These are phyloP conservation scores for Agroathelia rolfsii DNA, from an alignment of 1,284 basidiomycete genomes.

Conservation along the genomic window DNA sequence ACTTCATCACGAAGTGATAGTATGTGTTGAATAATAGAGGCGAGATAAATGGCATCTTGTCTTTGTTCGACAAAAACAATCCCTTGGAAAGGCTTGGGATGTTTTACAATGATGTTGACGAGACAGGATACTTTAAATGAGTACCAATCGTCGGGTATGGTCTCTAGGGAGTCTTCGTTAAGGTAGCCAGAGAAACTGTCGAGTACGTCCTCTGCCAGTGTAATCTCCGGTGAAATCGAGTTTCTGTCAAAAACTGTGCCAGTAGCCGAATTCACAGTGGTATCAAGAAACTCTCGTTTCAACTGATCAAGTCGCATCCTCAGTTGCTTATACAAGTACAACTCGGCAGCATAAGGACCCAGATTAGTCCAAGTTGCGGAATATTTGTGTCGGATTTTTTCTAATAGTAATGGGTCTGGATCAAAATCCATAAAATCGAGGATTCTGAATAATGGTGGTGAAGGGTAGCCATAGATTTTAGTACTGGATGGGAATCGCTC, in stretches of 20 bases:
- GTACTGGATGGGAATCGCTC: slow-evolving; percentile 44
- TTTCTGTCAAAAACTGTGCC: too few relatives aligned
- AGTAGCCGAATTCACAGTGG: too few relatives aligned
- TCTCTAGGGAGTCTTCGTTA: too few relatives aligned
- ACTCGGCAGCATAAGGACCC: slow-evolving; percentile 46
- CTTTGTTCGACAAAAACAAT: slow-evolving; percentile 81
- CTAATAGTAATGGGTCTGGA: slow-evolving; percentile 39
- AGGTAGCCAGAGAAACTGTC: too few relatives aligned
- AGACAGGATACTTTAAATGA: slow-evolving; percentile 63
- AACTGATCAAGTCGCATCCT: too few relatives aligned
- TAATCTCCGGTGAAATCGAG: too few relatives aligned
- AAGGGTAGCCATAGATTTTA: slow-evolving; percentile 41
- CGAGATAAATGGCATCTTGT: slow-evolving; percentile 63
- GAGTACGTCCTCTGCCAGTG: too few relatives aligned
- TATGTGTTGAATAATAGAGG: slow-evolving; percentile 51
- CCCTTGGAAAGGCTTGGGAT: slow-evolving; percentile 56
- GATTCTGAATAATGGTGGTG: slow-evolving; percentile 42
- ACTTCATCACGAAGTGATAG: slow-evolving; percentile 47
- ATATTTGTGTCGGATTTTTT: slow-evolving; percentile 49
- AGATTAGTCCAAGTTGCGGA: slow-evolving; percentile 41
- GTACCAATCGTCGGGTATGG: slow-evolving; percentile 46
- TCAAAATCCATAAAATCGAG: slow-evolving; percentile 30
- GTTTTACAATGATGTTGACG: slow-evolving; percentile 46
- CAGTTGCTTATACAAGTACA: slow-evolving; percentile 54
- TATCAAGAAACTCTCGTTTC: too few relatives aligned